Conservation (phyloP, 1,284 basidiomycete species). For the Malassezia sp. region DNA sequence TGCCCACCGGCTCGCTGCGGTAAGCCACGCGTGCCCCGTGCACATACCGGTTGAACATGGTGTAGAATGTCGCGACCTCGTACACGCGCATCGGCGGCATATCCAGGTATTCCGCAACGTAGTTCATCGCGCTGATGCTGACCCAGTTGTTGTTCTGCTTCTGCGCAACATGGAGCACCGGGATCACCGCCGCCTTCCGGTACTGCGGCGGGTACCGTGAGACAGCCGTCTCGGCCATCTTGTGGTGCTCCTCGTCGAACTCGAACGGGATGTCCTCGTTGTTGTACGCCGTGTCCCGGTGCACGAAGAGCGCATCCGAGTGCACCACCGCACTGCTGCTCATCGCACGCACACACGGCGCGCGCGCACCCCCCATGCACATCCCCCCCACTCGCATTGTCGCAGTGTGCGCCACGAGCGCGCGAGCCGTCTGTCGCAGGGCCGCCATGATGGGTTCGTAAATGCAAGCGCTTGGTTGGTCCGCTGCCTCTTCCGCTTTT, state of each 20-base stretch:
- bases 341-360: constrained; percentile 19
- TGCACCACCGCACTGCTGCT: constrained; percentile 21
- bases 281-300: constrained; percentile 84
- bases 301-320: constrained; percentile 49
- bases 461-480: constrained; percentile 13
- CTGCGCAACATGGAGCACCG: constrained; percentile 88
- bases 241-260: constrained; percentile 69
- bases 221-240: constrained; percentile 77
- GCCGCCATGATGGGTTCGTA: constrained; percentile 13
- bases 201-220: constrained; percentile 88
- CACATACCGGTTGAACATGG: constrained; percentile 60
- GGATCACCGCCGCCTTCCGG: constrained; percentile 89
- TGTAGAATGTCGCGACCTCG: constrained; percentile 98
- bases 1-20: constrained; percentile 78
- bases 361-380: constrained; percentile 9
- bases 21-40: too few relatives aligned
- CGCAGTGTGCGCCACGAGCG: constrained; percentile 1
- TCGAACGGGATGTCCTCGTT: constrained; percentile 66
- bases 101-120: constrained; percentile 72
- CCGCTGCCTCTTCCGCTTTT: not conserved
- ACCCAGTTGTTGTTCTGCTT: constrained; percentile 98
- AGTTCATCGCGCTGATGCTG: constrained; percentile 98
- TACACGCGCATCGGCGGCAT: constrained; percentile 98
- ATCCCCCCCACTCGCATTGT: not conserved
- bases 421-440: constrained; percentile 6